Percentiles rank a stretch among this genome's conserved stretches.
These are phyloP conservation scores for Russula sp. DNA, from an alignment of 768 basidiomycete genomes.

Conservation along the genomic window DNA sequence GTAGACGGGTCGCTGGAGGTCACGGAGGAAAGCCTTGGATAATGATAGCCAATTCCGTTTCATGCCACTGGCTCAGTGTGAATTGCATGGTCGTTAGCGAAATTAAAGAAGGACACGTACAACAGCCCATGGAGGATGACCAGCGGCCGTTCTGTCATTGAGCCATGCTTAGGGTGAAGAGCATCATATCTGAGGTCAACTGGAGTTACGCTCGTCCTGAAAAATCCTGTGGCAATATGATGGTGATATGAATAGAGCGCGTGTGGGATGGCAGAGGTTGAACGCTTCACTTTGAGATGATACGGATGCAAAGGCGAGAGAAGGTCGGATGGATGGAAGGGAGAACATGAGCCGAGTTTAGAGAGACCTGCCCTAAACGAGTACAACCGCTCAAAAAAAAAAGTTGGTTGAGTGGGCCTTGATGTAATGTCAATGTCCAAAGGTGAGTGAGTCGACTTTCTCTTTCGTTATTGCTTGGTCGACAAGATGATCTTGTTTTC, in stretches of 20 bases:
- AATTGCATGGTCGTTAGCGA: background rate
- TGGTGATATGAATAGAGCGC: background rate
- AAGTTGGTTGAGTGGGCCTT: no score
- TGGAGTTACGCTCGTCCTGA: conserved; percentile 17
- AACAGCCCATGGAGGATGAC: conserved; percentile 60
- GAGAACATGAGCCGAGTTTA: background rate
- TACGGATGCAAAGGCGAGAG: background rate
- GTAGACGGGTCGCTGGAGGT: conserved; percentile 63
- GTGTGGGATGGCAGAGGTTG: background rate
- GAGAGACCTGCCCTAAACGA: conserved; percentile 22
- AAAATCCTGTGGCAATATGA: conserved; percentile 8
- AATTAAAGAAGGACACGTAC: conserved; percentile 31
- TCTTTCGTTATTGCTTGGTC: conserved; percentile 23
- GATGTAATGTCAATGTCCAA: no score
- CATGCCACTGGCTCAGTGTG: conserved; percentile 49
- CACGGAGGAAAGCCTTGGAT: conserved; percentile 62
- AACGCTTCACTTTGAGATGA: background rate
- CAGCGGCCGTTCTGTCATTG: conserved; percentile 35
- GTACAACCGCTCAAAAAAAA: background rate
- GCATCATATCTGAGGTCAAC: conserved; percentile 30
- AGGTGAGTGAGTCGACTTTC: conserved; percentile 11
- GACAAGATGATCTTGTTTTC: conserved; percentile 53
- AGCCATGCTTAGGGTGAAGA: conserved; percentile 15
- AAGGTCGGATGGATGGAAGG: background rate
- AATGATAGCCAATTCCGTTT: conserved; percentile 88